phyloP scores from a whole-genome alignment of 495 filamentous ascomycete genomes.

The Rusavskia elegans region DNA sequence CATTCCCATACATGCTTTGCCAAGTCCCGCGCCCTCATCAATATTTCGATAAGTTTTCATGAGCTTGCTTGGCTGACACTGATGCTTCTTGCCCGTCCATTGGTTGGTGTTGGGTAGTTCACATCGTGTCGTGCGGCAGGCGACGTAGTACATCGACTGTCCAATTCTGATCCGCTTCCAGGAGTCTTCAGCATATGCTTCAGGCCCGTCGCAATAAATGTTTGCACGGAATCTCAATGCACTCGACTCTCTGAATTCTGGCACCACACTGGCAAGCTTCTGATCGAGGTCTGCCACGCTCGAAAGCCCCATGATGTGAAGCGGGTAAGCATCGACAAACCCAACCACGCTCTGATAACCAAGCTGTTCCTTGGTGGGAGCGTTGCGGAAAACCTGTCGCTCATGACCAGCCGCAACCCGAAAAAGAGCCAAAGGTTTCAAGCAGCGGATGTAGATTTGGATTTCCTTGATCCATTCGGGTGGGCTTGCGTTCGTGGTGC shows the following conservation, averaged over 20 bases:
- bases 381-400: slow-evolving; percentile 58
- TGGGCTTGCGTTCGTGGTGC: slow-evolving; percentile 24
- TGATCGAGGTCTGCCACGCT: slow-evolving; percentile 48
- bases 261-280: slow-evolving; percentile 36
- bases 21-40: slow-evolving; percentile 52
- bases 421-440: slow-evolving; percentile 54
- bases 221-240: slow-evolving; percentile 70
- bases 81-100: slow-evolving; percentile 52
- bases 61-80: slow-evolving; percentile 55
- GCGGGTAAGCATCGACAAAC: slow-evolving; percentile 80
- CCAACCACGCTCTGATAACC: slow-evolving; percentile 66
- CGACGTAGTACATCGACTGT: slow-evolving; percentile 34
- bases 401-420: slow-evolving; percentile 43
- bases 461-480: slow-evolving; percentile 27
- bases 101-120: slow-evolving; percentile 73
- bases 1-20: slow-evolving; percentile 64
- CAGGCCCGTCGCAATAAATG: slow-evolving; percentile 52
- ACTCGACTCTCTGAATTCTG: slow-evolving; percentile 31
- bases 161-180: slow-evolving; percentile 63
- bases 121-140: slow-evolving; percentile 64
- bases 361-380: slow-evolving; percentile 48
- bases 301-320: slow-evolving; percentile 64
- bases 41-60: slow-evolving; percentile 54
- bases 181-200: slow-evolving; percentile 52
- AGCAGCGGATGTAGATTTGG: slow-evolving; percentile 43